Conservation (phyloP, 495 filamentous ascomycete species). For the Neurospora intermedia region DNA sequence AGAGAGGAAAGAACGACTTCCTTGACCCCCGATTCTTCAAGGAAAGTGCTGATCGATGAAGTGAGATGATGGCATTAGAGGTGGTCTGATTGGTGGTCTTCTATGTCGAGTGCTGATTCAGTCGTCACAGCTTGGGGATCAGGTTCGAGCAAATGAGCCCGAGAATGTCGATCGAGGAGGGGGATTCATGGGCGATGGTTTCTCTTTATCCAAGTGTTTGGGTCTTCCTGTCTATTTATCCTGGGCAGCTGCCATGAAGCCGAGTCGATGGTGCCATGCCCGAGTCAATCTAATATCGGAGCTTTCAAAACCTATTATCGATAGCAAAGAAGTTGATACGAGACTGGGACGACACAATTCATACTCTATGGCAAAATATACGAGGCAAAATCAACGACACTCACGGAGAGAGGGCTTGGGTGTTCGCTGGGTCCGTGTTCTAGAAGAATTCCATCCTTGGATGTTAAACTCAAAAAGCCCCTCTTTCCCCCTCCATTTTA, state of each 20-base stretch:
- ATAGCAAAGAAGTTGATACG: neutral
- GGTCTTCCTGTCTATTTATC: neutral
- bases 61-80: neutral
- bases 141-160: neutral
- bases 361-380: no score
- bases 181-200: neutral
- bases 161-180: neutral
- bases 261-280: neutral
- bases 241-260: neutral
- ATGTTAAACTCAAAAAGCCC: neutral
- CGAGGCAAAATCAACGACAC: neutral
- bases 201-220: neutral
- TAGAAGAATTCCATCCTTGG: neutral
- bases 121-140: neutral
- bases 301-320: neutral
- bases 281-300: neutral
- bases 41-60: neutral
- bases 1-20: neutral
- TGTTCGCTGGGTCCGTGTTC: neutral
- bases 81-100: neutral
- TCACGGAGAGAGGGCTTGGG: neutral
- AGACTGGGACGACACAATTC: neutral
- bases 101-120: neutral
- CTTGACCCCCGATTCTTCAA: neutral
- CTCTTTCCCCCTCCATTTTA: neutral